Base-by-base conservation (phyloP, 2,329 filamentous ascomycete genomes). In the Dothiorella sarmentorum region DNA sequence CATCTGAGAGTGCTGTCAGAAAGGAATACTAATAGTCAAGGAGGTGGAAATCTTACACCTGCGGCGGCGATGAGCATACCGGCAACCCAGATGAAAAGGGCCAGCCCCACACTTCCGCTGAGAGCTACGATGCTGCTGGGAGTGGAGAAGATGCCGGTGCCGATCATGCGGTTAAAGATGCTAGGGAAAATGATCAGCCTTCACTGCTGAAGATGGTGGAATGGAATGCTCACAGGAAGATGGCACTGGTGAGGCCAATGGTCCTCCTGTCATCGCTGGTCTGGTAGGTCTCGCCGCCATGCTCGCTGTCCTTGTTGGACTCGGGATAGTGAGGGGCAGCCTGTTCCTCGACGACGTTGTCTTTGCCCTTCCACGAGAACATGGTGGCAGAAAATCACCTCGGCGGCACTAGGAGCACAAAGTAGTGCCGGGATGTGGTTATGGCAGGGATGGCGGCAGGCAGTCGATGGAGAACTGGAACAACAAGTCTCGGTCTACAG, bases 101-200 rank as follows among this genome's bases (percentile, higher is more conserved):
- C 76, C 0, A 87, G 75, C 3, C 85, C 85, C n/a, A 85, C 79
- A 60, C 81, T 85, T 59, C 85, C 84, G 7, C 78, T 81, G 0
- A 83, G 76, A 2, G 71, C 65, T 53, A 87, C 75, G 62, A 87
- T 85, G 38, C 79, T 76, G 40, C 78, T 78, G 0, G 85, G 84
- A 0, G 84, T 87, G 1, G 85, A 82, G 64, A 87, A 87, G 70
- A 88, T 87, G 62, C 85, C 85, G 10, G 83, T 86, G 40, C 85
- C 85, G 59, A 88, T 82, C 73, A 87, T 83, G 60, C 84, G 81
- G 73, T 86, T 86, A 70, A 86, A 81, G 68, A 86, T 84, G 59
- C 61, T 62, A 33, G n/a, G 35, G 22, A 13, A n/a, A 43, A 35
- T 26, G 17, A 51, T 60, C 52, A 60, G 58, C 31, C 24, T 27